A percentile compares a stretch with the other conserved stretches of the same genome.
Evolutionary conservation across 148 eudicot species (phyloP).

Genomic region (Nepenthes mirabilis): DNA sequence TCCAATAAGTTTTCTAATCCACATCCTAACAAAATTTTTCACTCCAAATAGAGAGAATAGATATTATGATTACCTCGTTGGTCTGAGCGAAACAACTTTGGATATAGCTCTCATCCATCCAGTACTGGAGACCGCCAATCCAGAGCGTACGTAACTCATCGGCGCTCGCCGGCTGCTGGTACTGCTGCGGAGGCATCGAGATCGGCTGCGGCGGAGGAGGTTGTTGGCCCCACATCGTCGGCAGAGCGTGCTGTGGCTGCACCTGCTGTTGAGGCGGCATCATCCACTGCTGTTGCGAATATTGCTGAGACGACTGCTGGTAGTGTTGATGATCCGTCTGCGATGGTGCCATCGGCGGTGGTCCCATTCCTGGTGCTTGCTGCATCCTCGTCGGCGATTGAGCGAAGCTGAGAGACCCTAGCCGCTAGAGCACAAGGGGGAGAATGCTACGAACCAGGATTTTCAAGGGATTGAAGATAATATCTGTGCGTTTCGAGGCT

Average conservation of each 20-base stretch:
- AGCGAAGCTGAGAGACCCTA: too few relatives aligned
- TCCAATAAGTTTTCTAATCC: too few relatives aligned
- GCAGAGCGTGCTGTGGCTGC: conserved; percentile 27
- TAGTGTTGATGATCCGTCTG: conserved; percentile 4
- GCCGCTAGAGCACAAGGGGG: too few relatives aligned
- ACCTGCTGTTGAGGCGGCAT: conserved; percentile 18
- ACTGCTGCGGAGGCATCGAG: conserved; percentile 9
- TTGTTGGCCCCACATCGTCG: conserved; percentile 8
- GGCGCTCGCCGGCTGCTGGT: conserved; percentile 22
- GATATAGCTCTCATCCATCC: conserved; percentile 86
- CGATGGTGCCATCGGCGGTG: conserved; percentile 6
- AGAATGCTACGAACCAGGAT: too few relatives aligned
- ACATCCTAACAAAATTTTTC: background rate
- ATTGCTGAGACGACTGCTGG: conserved; percentile 1
- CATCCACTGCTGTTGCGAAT: conserved; percentile 3
- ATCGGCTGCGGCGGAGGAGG: conserved; percentile 16
- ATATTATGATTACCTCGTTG: conserved; percentile 49
- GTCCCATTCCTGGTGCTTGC: conserved; percentile 10
- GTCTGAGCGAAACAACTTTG: conserved; percentile 36
- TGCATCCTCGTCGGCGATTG: conserved; percentile 4
- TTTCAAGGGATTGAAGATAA: too few relatives aligned
- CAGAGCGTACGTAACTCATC: conserved; percentile 69
- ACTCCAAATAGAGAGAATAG: background rate
- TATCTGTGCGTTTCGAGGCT: too few relatives aligned
- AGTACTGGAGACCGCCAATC: conserved; percentile 87